These are phyloP conservation scores for Euphorbia pulcherrima DNA, from an alignment of 345 rosid genomes.

Conservation along the genomic window DNA sequence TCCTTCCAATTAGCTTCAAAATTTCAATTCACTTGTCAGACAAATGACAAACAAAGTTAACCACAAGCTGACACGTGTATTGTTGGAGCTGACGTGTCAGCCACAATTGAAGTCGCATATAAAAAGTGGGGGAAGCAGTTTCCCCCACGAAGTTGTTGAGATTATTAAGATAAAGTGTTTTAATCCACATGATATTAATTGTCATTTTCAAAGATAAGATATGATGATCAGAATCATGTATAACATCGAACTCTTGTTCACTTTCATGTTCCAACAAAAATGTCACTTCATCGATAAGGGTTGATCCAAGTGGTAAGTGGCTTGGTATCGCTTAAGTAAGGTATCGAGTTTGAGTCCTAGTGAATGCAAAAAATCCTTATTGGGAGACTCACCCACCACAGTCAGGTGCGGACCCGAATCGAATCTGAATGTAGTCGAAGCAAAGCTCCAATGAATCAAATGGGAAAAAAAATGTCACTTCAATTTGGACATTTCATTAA, in stretches of 20 bases:
- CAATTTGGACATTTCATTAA: neutral
- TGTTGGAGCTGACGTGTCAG: constrained; percentile 6
- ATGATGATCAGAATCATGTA: neutral
- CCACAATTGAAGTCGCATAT: neutral
- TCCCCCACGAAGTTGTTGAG: neutral
- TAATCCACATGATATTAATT: neutral
- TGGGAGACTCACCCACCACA: no score
- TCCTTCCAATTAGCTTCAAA: neutral
- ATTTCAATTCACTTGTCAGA: neutral
- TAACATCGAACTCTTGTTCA: neutral
- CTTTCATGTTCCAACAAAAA: neutral
- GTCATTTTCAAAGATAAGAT: constrained; percentile 2
- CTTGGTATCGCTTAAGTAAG: no score
- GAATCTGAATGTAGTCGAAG: no score
- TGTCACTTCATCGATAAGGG: constrained; percentile 6
- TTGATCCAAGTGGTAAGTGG: no score
- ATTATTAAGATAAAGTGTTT: neutral
- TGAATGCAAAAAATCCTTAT: no score
- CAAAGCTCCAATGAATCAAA: no score
- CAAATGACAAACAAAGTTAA: neutral
- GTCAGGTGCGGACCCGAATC: no score
- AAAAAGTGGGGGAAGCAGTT: neutral
- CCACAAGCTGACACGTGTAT: constrained; percentile 1
- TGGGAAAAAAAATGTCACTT: constrained; percentile 6
- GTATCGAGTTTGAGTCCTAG: no score